Conservation (phyloP, 805 yeast genomes). For the Groenewaldozyma tartarivorans region DNA sequence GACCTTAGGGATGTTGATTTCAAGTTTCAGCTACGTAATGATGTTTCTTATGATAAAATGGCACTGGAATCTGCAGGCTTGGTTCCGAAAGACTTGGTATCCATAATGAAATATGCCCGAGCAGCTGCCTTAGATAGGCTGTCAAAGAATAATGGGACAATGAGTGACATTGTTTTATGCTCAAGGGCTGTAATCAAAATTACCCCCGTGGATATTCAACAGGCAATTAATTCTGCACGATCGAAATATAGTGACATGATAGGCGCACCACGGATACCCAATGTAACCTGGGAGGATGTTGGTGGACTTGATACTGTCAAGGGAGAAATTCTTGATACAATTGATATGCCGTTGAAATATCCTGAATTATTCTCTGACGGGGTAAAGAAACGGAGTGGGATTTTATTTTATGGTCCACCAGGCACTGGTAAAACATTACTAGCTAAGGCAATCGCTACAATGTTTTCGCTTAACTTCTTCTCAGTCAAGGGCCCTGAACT, state of each 20-base stretch:
- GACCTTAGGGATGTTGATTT: constrained; percentile 5
- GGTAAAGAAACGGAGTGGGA: constrained; percentile 87
- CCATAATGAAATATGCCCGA: constrained; percentile 62
- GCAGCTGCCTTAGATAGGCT: constrained; percentile 39
- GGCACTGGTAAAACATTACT: constrained; percentile 95
- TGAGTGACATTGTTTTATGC: constrained; percentile 32
- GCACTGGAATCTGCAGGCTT: constrained; percentile 89
- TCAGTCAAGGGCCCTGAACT: constrained; percentile 97
- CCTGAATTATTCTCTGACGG: constrained; percentile 87
- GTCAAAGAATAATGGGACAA: constrained; percentile 7
- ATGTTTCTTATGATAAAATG: constrained; percentile 47
- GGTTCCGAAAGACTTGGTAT: constrained; percentile 69
- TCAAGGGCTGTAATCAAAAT: constrained; percentile 47
- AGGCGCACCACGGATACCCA: constrained; percentile 94
- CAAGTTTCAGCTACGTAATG: constrained; percentile 31
- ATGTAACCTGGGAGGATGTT: constrained; percentile 94
- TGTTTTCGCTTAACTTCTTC: constrained; percentile 87
- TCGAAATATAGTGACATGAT: constrained; percentile 85
- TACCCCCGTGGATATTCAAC: constrained; percentile 52
- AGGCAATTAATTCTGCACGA: constrained; percentile 71
- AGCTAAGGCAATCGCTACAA: constrained; percentile 96
- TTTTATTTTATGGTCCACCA: constrained; percentile 94
- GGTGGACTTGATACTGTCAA: constrained; percentile 91
- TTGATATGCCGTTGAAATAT: constrained; percentile 88
- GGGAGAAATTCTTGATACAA: constrained; percentile 88